Base-by-base conservation (phyloP, 1,284 basidiomycete species). In the Cerrena zonata region DNA sequence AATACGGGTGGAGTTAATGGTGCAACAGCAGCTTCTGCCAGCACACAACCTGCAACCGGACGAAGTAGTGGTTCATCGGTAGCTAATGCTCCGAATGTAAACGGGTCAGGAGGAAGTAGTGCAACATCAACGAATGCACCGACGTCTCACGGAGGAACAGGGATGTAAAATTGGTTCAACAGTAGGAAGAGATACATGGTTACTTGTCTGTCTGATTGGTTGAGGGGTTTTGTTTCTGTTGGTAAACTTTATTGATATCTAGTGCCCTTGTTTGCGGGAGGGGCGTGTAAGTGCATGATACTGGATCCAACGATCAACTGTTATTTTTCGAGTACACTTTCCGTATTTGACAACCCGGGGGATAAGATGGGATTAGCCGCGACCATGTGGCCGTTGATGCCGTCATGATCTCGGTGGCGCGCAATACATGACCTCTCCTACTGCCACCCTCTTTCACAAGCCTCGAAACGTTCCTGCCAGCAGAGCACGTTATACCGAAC, bases 1-100 rank as follows among this genome's bases (percentile, higher is more conserved):
- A 58, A 56, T 4, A 46, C 50, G 18, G 24, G 11, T n/a, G 46
- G 43, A 24, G 43, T 38, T 2, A 45, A 40, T 13, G 43, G 41
- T 25, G 23, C 34, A 36, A 22, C 45, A 15, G 27, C 41, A 18
- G 41, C 39, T 36, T 36, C 34, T 23, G 24, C 19, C 41, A 23
- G 24, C 22, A 22, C 24, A 23, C 41, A 13, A 42, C 15, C 41
- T 42, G 18, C 41, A 5, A 24, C 21, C 22, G 5, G 19, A 22
- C 19, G 19, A 22, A 23, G 13, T 18, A 22, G 15, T 22, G 41
- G 10, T 42, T 5, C 41, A 42, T 22, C 41, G 18, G 21, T 23
- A 13, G 22, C 41, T 19, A 23, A 5, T 22, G 5, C 41, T 42
- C 11, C n/a, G 19, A 42, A 7, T 23, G 41, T 22, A 23, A 15